A percentile compares a stretch with the other conserved stretches of the same genome.
These are phyloP conservation scores for Phytophthora tubulina DNA, from an alignment of 352 stramenopile species.

Conservation along the genomic window DNA sequence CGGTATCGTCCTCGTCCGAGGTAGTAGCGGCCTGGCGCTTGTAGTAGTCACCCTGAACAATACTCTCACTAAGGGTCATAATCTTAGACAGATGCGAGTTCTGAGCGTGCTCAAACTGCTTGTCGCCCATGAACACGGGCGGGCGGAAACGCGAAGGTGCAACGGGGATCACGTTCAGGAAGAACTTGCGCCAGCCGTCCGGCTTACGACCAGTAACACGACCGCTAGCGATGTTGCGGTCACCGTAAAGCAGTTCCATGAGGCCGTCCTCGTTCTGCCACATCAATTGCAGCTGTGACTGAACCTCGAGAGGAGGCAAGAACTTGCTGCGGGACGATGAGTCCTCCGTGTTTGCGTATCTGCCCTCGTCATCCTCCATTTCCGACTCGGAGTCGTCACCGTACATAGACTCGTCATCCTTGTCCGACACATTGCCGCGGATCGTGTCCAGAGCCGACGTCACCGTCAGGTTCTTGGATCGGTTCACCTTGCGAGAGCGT, in stretches of 20 bases:
- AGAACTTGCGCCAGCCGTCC: constrained; percentile 95
- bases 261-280: constrained; percentile 94
- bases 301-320: constrained; percentile 95
- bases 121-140: constrained; percentile 95
- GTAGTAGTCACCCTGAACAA: constrained; percentile 84
- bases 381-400: constrained; percentile 79
- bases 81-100: constrained; percentile 97
- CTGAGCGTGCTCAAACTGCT: constrained; percentile 98
- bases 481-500: constrained; percentile 83
- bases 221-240: constrained; percentile 76
- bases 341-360: constrained; percentile 70
- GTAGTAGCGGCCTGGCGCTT: constrained; percentile 55
- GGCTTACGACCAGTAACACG: constrained; percentile 57
- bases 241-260: constrained; percentile 94
- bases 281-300: constrained; percentile 95
- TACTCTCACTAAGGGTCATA: constrained; percentile 91
- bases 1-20: constrained; percentile 66
- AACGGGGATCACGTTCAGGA: constrained; percentile 96
- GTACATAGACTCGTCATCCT: constrained; percentile 44
- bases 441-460: constrained; percentile 86
- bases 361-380: constrained; percentile 78
- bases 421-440: constrained; percentile 73
- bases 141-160: constrained; percentile 98
- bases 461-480: constrained; percentile 85
- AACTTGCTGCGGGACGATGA: constrained; percentile 91